Evolutionary conservation across 306 rosid species (phyloP).

Genomic region (Canavalia gladiata): DNA sequence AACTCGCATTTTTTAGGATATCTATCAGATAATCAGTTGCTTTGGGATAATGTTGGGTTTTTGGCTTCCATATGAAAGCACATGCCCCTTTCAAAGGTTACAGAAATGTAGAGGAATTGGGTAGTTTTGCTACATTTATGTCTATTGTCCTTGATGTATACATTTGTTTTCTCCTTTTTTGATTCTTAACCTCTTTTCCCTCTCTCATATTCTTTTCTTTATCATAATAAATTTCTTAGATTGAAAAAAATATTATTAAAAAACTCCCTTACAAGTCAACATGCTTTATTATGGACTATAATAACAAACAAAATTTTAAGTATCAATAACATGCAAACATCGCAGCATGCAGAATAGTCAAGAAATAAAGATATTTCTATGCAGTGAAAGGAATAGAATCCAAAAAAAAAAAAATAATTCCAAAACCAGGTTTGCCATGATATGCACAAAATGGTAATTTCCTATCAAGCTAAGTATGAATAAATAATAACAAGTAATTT

Average conservation of each 20-base stretch:
- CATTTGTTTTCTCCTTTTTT: neutral
- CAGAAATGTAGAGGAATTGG: no score
- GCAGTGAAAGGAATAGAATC: constrained; percentile 29
- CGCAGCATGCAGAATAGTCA: neutral
- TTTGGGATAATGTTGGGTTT: neutral
- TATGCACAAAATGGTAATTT: neutral
- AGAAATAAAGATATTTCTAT: constrained; percentile 18
- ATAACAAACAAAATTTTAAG: neutral
- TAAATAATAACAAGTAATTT: constrained; percentile 4
- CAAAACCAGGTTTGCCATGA: neutral
- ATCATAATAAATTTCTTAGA: neutral
- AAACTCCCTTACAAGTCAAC: constrained; percentile 20
- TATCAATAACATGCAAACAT: constrained; percentile 24
- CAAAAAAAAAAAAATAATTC: neutral
- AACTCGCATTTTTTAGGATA: neutral
- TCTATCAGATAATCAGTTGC: neutral
- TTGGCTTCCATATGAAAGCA: neutral
- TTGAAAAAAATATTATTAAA: neutral
- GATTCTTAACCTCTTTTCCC: neutral
- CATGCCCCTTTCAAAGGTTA: no score
- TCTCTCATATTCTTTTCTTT: neutral
- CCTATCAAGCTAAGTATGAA: neutral
- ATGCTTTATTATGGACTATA: constrained; percentile 1
- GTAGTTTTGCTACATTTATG: no score
- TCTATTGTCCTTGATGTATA: neutral